Conservation (phyloP, 768 basidiomycete genomes). For the Hygrocybe punicea region DNA sequence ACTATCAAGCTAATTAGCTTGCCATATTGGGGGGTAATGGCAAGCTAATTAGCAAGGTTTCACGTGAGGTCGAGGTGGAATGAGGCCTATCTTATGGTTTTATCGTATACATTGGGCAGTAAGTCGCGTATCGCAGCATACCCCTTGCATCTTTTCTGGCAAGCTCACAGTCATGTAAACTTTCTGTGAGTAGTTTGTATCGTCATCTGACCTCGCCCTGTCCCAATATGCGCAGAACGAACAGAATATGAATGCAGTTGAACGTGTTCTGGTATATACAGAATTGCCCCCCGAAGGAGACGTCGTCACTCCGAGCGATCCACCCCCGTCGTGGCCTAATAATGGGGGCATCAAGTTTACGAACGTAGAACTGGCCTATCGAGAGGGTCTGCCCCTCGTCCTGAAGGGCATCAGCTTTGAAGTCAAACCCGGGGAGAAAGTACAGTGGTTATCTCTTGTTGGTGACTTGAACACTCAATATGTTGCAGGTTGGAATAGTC, state of each 20-base stretch:
- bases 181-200: slow-evolving; percentile 47
- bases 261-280: slow-evolving; percentile 66
- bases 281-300: slow-evolving; percentile 57
- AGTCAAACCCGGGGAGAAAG: slow-evolving; percentile 63
- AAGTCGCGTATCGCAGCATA: slow-evolving; percentile 19
- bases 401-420: slow-evolving; percentile 57
- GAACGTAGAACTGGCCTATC: slow-evolving; percentile 56
- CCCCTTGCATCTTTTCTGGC: not conserved
- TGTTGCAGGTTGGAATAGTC: slow-evolving; percentile 43
- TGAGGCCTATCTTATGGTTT: too few species aligned
- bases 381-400: slow-evolving; percentile 61
- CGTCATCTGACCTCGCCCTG: too few species aligned
- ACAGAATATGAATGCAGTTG: slow-evolving; percentile 71
- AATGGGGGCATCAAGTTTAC: slow-evolving; percentile 54
- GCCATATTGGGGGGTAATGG: too few species aligned
- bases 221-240: slow-evolving; percentile 57
- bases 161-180: slow-evolving; percentile 44
- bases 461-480: not conserved
- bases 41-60: too few species aligned
- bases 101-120: slow-evolving; percentile 55
- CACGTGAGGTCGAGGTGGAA: too few species aligned
- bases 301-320: slow-evolving; percentile 42
- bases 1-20: too few species aligned
- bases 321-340: slow-evolving; percentile 47
- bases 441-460: slow-evolving; percentile 22